Evolutionary conservation across 345 rosid species (phyloP).

Genomic region (Arabidopsis arenosa): DNA sequence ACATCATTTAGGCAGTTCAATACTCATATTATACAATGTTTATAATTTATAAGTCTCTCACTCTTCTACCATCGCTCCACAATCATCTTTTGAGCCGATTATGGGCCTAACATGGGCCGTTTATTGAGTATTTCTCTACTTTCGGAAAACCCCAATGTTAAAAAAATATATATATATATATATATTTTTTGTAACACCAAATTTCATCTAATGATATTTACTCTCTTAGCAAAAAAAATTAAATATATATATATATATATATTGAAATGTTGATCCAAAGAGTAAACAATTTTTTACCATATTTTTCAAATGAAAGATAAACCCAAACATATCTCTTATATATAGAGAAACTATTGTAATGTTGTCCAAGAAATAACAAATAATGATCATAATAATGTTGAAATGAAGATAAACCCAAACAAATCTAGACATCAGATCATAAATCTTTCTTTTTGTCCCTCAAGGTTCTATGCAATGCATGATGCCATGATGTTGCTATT

Average conservation of each 20-base stretch:
- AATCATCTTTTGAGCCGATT: not conserved
- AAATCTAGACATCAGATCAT: slow-evolving; percentile 43
- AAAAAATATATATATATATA: too few relatives aligned
- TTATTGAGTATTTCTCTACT: not conserved
- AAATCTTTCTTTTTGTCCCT: slow-evolving; percentile 37
- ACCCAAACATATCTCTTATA: not conserved
- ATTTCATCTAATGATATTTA: too few relatives aligned
- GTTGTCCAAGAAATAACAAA: not conserved
- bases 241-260: too few relatives aligned
- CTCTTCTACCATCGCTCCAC: not conserved
- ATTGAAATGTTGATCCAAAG: not conserved
- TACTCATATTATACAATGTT: too few relatives aligned
- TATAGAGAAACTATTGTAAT: not conserved
- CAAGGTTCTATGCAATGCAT: slow-evolving; percentile 45
- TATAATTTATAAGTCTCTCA: too few relatives aligned
- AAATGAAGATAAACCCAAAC: slow-evolving; percentile 32
- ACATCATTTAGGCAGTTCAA: not conserved
- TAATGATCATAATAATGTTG: slow-evolving; percentile 20
- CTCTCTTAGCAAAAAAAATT: too few relatives aligned
- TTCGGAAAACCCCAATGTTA: not conserved
- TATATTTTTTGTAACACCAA: too few relatives aligned
- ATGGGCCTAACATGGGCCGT: slow-evolving; percentile 33
- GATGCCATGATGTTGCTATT: slow-evolving; percentile 38
- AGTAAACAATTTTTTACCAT: not conserved
- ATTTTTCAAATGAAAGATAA: slow-evolving; percentile 15